phyloP scores from a whole-genome alignment of 179 eudicot species.

The Beta lomatogona region DNA sequence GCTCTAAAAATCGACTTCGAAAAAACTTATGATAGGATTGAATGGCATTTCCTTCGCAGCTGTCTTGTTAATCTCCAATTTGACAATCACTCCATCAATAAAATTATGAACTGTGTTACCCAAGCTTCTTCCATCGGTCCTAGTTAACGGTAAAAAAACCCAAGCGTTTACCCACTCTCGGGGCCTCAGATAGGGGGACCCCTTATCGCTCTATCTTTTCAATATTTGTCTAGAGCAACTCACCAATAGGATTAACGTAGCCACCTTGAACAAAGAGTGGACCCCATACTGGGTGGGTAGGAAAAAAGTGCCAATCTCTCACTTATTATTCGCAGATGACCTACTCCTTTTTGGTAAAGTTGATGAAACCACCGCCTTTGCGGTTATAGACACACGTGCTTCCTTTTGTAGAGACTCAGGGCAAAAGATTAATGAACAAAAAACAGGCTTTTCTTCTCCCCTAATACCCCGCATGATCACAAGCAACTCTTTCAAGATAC shows the following conservation, averaged over 20 bases:
- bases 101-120: neutral
- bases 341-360: neutral
- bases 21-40: neutral
- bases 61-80: neutral
- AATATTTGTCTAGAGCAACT: neutral
- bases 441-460: too few species aligned
- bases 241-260: neutral
- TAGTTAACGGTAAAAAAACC: too few species aligned
- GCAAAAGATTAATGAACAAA: too few species aligned
- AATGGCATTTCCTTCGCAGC: neutral
- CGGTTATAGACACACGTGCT: too few species aligned
- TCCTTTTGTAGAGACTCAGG: too few species aligned
- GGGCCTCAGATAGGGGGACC: neutral
- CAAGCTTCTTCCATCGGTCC: too few species aligned
- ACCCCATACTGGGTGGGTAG: neutral
- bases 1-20: neutral
- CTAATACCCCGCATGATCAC: too few species aligned
- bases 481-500: too few species aligned
- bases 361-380: neutral
- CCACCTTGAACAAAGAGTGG: neutral
- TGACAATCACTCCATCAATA: neutral
- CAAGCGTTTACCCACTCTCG: neutral
- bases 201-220: conserved; percentile 11
- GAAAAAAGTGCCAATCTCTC: neutral
- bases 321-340: neutral